Base-by-base conservation (phyloP, 2,329 filamentous ascomycete species). In the Monosporascus sp. region DNA sequence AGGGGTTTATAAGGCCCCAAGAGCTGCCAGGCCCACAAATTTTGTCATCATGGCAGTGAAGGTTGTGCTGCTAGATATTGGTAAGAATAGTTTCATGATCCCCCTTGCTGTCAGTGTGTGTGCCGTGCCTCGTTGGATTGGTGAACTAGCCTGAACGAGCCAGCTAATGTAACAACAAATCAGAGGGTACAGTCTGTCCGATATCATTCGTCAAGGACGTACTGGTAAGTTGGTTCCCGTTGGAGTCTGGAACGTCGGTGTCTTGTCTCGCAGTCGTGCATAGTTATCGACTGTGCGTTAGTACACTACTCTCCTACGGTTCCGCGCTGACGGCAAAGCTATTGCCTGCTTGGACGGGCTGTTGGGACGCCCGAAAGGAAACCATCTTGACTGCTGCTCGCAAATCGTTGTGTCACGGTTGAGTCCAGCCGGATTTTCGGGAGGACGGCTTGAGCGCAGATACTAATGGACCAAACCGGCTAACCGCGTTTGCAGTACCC, bases 161-260 rank as follows among this genome's bases (percentile, higher is more conserved):
- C 71, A 67, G 71, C 72, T 76, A 72, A 76, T 71, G 62, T 62
- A 52, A 55, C 65, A 62, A 60, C 57, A 63, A 58, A 55, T 53
- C 61, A 92, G 88, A 92, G 79, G 88, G 89, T 58, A 92, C 89
- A 49, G 85, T 92, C 59, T 91, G 88, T 70, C 87, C 87, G 62
- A 91, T 92, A 69, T 90, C 86, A 62, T 92, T 92, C 72, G 89
- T 92, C 72, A 90, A 90, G 74, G 86, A 91, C 69, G 83, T 89
- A 60, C 76, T 92, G 75, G 89, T 92, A 83, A 82, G 87, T 74
- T 55, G 58, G 56, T 56, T 59, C 55, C 57, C 52, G 54, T 61
- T 48, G 20, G 24, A 8, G 17, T 14, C n/a, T 46, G 24, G 22
- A 9, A 46, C 5, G 24, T 46, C 43, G 26, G 17, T 20, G 11